Conservation (phyloP, 2,329 filamentous ascomycete genomes). For the Fusarium agapanthi region DNA sequence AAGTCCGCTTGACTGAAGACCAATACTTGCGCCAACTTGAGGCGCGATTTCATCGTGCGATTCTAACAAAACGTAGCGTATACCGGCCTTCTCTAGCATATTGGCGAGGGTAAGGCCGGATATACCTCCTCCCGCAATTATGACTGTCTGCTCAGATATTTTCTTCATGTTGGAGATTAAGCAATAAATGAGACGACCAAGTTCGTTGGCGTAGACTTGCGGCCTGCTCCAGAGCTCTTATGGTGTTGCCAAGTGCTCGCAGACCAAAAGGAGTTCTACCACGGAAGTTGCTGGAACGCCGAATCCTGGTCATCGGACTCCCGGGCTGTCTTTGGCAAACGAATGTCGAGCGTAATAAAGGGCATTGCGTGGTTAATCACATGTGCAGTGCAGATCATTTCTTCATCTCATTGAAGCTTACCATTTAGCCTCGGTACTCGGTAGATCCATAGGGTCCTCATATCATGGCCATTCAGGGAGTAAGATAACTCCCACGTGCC, state of each 20-base stretch:
- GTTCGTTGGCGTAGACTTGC: not conserved
- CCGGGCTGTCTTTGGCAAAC: not conserved
- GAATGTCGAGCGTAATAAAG: not conserved
- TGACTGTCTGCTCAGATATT: not conserved
- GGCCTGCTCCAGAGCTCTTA: not conserved
- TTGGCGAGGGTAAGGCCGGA: conserved; percentile 22
- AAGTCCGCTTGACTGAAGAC: conserved; percentile 52
- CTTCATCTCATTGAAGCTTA: fast-evolving
- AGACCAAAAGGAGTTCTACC: not conserved
- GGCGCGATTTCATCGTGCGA: conserved; percentile 52
- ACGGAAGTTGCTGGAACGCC: not conserved
- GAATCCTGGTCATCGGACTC: not conserved
- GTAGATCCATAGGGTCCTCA: not conserved
- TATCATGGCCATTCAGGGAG: too few relatives aligned
- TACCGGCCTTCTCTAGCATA: conserved; percentile 25
- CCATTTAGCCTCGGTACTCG: not conserved
- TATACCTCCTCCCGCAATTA: conserved; percentile 23
- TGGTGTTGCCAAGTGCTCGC: not conserved
- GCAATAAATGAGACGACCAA: fast-evolving
- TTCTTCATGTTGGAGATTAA: not conserved
- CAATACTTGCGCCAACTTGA: conserved; percentile 58
- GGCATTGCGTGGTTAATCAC: not conserved
- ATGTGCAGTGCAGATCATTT: not conserved
- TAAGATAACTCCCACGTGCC: fast-evolving
- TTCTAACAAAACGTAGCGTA: conserved; percentile 61